Evolutionary conservation across 1,139 yeast genomes (phyloP).

Genomic region (Diutina catenulata): DNA sequence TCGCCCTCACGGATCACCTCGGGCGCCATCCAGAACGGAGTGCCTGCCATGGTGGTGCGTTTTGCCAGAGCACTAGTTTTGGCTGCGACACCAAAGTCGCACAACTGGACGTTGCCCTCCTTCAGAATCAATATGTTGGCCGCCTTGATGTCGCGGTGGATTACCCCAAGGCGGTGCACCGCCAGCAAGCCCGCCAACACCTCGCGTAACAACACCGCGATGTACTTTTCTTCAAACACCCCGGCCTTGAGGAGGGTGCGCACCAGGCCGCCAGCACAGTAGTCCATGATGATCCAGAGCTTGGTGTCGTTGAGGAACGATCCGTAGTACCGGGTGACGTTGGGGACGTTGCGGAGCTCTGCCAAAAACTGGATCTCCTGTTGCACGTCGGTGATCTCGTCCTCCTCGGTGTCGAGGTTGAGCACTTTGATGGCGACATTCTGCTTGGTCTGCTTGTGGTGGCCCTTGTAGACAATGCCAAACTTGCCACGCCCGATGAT

Average conservation of each 20-base stretch:
- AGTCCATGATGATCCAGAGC: constrained; percentile 96
- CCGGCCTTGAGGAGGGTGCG: constrained; percentile 85
- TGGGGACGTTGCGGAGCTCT: constrained; percentile 73
- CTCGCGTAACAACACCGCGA: constrained; percentile 76
- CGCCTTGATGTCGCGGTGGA: constrained; percentile 92
- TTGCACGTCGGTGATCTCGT: constrained; percentile 91
- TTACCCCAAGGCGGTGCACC: constrained; percentile 83
- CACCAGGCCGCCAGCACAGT: constrained; percentile 94
- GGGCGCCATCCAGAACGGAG: constrained; percentile 99
- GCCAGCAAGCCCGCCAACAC: constrained; percentile 63
- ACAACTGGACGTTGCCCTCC: constrained; percentile 80
- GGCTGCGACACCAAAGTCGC: constrained; percentile 98
- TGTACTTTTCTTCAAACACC: constrained; percentile 70
- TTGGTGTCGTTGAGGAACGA: constrained; percentile 78
- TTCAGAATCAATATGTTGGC: constrained; percentile 86
- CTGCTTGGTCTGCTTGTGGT: constrained; percentile 50
- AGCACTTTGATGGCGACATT: constrained; percentile 89
- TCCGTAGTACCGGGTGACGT: constrained; percentile 88
- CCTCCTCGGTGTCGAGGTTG: constrained; percentile 85
- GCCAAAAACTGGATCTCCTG: constrained; percentile 82
- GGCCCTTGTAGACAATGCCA: constrained; percentile 90
- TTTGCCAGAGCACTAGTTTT: constrained; percentile 70
- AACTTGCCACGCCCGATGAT: constrained; percentile 93
- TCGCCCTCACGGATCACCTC: constrained; percentile 95
- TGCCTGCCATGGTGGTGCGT: constrained; percentile 94